phyloP scores from a whole-genome alignment of 1,284 basidiomycete genomes.

The Pascua sp. region DNA sequence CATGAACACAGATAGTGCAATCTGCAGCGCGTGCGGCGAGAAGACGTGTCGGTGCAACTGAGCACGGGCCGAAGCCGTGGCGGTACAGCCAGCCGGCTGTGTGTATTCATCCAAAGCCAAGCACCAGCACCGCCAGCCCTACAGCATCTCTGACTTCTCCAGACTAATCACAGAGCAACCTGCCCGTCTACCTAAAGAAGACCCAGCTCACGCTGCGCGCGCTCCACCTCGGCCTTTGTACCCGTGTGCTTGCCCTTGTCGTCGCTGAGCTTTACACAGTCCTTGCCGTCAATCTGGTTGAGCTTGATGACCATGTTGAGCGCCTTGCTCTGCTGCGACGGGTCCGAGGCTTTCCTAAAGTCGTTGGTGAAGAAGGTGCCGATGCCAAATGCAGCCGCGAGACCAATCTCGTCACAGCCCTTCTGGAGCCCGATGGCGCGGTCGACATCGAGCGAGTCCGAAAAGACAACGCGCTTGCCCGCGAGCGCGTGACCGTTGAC shows the following conservation, averaged over 20 bases:
- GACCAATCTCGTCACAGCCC: constrained; percentile 69
- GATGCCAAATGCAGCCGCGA: constrained; percentile 79
- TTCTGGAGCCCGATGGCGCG: constrained; percentile 66
- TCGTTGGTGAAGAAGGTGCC: constrained; percentile 90
- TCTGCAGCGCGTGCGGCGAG: no score
- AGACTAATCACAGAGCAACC: neutral
- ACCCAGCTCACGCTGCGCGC: constrained; percentile 36
- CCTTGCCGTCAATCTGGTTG: constrained; percentile 63
- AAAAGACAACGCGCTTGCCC: constrained; percentile 74
- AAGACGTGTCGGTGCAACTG: no score
- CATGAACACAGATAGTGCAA: no score
- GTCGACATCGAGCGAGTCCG: constrained; percentile 71
- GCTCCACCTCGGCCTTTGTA: constrained; percentile 36
- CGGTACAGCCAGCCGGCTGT: no score
- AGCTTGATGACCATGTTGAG: constrained; percentile 94
- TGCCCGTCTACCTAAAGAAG: constrained; percentile 10
- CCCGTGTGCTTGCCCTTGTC: constrained; percentile 66
- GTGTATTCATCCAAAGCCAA: no score
- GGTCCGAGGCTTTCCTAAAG: constrained; percentile 62
- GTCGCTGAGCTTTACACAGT: constrained; percentile 89
- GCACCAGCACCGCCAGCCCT: no score
- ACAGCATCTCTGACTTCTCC: neutral
- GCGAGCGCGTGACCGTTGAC: constrained; percentile 57
- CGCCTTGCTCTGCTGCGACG: constrained; percentile 65
- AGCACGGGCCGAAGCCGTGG: no score